Conservation (phyloP, 1,139 yeast genomes). For the Blastobotrys ciferrii region DNA sequence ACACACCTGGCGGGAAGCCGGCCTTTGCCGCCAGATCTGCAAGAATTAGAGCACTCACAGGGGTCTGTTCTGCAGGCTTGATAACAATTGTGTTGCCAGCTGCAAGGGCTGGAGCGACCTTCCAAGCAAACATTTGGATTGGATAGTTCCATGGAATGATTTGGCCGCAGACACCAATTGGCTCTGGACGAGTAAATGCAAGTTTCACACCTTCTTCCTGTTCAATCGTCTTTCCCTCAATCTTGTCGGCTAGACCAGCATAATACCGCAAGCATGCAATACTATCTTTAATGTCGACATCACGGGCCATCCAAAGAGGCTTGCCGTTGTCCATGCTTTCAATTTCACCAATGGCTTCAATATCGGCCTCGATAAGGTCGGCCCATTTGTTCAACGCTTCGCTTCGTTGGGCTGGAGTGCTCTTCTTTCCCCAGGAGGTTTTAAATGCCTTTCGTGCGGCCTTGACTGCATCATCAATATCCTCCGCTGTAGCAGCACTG, state of each 20-base stretch:
- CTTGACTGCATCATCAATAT: constrained; percentile 72
- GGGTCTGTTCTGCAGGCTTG: constrained; percentile 80
- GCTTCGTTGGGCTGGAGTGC: constrained; percentile 50
- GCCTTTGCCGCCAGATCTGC: constrained; percentile 63
- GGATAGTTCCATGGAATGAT: constrained; percentile 90
- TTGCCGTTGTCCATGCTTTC: constrained; percentile 70
- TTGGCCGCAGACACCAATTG: constrained; percentile 77
- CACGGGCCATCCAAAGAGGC: constrained; percentile 43
- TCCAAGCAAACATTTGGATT: constrained; percentile 78
- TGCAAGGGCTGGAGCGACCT: constrained; percentile 69
- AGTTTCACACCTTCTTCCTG: constrained; percentile 57
- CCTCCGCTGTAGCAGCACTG: constrained; percentile 62
- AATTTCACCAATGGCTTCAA: constrained; percentile 50
- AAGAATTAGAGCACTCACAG: constrained; percentile 68
- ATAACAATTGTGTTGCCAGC: constrained; percentile 75
- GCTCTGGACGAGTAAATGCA: constrained; percentile 79
- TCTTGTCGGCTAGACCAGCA: constrained; percentile 89
- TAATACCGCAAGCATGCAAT: constrained; percentile 62
- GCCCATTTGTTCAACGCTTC: constrained; percentile 50
- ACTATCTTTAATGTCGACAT: constrained; percentile 59
- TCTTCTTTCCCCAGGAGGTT: constrained; percentile 38
- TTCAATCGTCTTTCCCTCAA: constrained; percentile 71
- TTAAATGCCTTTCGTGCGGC: constrained; percentile 72
- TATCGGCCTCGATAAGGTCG: constrained; percentile 49
- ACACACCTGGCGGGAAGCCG: constrained; percentile 77